phyloP scores from a whole-genome alignment of 2,329 filamentous ascomycete species.

The Graphium sp. region DNA sequence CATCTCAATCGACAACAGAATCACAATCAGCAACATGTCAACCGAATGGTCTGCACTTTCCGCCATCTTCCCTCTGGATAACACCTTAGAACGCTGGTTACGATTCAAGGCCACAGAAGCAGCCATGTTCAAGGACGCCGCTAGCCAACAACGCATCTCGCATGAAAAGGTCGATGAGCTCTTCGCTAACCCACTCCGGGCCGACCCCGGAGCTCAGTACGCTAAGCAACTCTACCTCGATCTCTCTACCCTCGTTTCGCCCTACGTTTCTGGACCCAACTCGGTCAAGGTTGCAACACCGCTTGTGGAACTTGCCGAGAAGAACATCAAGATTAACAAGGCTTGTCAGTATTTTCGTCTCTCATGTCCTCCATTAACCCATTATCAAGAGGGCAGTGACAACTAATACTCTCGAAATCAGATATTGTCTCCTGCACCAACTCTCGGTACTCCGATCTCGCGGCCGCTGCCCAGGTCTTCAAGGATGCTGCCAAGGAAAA shows the following conservation, averaged over 20 bases:
- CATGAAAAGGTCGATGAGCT: constrained; percentile 61
- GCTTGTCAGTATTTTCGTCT: no score
- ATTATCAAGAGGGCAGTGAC: constrained; percentile 14
- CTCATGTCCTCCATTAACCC: no score
- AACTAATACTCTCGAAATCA: no score
- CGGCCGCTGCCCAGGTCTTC: constrained; percentile 72
- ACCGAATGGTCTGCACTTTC: constrained; percentile 63
- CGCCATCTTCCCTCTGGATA: constrained; percentile 58
- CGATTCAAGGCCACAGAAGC: constrained; percentile 58
- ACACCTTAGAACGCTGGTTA: constrained; percentile 54
- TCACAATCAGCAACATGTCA: constrained; percentile 68
- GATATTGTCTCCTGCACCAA: constrained; percentile 81
- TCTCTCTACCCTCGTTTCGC: constrained; percentile 67
- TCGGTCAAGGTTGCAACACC: constrained; percentile 79
- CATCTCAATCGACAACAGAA: constrained; percentile 53
- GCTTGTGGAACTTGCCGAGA: constrained; percentile 50
- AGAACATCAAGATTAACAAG: constrained; percentile 65
- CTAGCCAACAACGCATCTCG: constrained; percentile 43
- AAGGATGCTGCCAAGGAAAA: constrained; percentile 56
- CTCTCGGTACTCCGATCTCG: constrained; percentile 63
- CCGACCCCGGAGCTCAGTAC: constrained; percentile 65
- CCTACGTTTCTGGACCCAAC: constrained; percentile 77
- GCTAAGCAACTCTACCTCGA: constrained; percentile 72
- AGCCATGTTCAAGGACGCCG: constrained; percentile 36
- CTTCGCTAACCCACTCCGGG: constrained; percentile 44